These are phyloP conservation scores for Termitomyces eurrhizus DNA, from an alignment of 768 basidiomycete species.

Conservation along the genomic window DNA sequence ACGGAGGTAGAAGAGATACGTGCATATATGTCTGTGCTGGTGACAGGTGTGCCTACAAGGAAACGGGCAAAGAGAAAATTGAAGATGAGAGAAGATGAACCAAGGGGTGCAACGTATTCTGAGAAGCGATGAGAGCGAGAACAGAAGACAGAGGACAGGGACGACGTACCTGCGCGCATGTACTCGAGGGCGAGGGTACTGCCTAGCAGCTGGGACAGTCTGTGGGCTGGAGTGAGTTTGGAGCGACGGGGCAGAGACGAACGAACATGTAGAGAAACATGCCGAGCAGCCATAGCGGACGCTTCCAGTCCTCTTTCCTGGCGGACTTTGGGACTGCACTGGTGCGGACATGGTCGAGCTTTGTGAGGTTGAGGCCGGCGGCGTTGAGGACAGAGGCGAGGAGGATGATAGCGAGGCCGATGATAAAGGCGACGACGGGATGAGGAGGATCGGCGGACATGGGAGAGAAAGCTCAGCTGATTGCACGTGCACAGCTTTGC, in stretches of 20 bases:
- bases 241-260: background rate
- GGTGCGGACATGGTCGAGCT: slow-evolving; percentile 86
- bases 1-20: slow-evolving; percentile 19
- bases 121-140: slow-evolving; percentile 8
- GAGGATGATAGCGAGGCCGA: slow-evolving; percentile 82
- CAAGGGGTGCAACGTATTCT: slow-evolving; percentile 96
- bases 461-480: background rate
- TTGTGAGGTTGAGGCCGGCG: slow-evolving; percentile 91
- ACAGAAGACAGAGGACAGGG: background rate
- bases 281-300: slow-evolving; percentile 87
- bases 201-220: slow-evolving; percentile 82
- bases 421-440: slow-evolving; percentile 60
- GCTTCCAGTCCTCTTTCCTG: slow-evolving; percentile 71
- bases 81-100: slow-evolving; percentile 91
- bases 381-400: slow-evolving; percentile 85
- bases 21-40: slow-evolving; percentile 78
- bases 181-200: slow-evolving; percentile 85
- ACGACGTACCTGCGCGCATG: slow-evolving; percentile 69
- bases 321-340: slow-evolving; percentile 72
- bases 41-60: slow-evolving; percentile 82
- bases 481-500: background rate
- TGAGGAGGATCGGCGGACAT: slow-evolving; percentile 10
- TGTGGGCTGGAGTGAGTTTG: slow-evolving; percentile 20
- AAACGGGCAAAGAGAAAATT: slow-evolving; percentile 94
- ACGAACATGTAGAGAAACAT: slow-evolving; percentile 92